These are phyloP conservation scores for Trichoderma sp. DNA, from an alignment of 2,329 filamentous ascomycete genomes.

Conservation along the genomic window DNA sequence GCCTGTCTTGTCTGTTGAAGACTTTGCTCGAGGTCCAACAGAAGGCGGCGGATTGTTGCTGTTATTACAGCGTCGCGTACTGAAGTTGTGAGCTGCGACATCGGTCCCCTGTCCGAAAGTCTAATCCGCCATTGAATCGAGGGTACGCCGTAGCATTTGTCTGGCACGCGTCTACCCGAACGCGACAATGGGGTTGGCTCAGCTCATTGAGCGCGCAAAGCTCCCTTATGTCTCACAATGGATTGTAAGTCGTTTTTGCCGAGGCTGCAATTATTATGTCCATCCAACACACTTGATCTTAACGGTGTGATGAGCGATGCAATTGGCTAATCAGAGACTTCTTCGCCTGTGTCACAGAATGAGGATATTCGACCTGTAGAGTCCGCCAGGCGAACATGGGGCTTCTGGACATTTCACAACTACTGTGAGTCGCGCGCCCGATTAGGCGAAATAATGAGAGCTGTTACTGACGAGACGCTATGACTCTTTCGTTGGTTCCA, in stretches of 20 bases:
- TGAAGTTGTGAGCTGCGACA: neutral
- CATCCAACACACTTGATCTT: neutral
- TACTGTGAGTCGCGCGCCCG: conserved; percentile 36
- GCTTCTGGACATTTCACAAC: conserved; percentile 42
- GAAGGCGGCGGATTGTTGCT: neutral
- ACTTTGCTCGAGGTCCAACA: neutral
- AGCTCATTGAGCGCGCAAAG: conserved; percentile 27
- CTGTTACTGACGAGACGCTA: neutral
- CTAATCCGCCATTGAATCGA: neutral
- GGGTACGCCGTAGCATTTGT: neutral
- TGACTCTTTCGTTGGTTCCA: conserved; percentile 20
- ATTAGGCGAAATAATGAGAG: neutral
- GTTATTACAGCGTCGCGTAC: neutral
- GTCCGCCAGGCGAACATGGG: conserved; percentile 42
- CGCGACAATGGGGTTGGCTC: conserved; percentile 16
- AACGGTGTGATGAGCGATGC: neutral
- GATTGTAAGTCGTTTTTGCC: conserved; percentile 29
- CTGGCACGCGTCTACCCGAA: neutral
- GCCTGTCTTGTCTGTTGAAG: neutral
- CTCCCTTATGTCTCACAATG: conserved; percentile 34
- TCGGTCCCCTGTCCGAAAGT: neutral
- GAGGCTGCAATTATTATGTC: neutral
- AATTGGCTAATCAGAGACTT: neutral
- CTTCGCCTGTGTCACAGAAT: conserved; percentile 34
- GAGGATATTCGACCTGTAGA: conserved; percentile 51